These are phyloP conservation scores for Scheffersomyces segobiensis DNA, from an alignment of 1,139 yeast species.

Conservation along the genomic window DNA sequence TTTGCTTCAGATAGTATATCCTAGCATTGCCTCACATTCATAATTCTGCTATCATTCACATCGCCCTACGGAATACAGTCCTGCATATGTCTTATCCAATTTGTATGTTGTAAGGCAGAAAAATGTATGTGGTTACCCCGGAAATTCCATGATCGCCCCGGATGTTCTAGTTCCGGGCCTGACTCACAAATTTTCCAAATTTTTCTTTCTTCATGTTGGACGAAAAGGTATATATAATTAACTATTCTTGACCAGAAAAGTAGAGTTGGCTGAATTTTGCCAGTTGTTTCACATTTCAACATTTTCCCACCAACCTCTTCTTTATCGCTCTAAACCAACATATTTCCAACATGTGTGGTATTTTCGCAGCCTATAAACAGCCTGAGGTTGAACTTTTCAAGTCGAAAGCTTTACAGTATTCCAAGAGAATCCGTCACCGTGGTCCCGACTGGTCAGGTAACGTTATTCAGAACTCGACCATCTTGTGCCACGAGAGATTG, in stretches of 20 bases:
- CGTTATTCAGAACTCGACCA: constrained; percentile 72
- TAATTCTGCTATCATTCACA: not conserved
- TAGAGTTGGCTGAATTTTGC: not conserved
- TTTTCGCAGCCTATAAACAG: constrained; percentile 87
- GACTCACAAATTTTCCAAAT: constrained; percentile 13
- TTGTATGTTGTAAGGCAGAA: not conserved
- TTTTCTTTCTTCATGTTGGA: not conserved
- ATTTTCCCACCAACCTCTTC: not conserved
- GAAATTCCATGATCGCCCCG: not conserved
- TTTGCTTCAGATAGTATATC: not conserved
- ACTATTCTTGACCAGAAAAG: not conserved
- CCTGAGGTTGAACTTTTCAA: constrained; percentile 80
- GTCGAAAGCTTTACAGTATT: constrained; percentile 81
- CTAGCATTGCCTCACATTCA: not conserved
- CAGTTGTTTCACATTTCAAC: not conserved
- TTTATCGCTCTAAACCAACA: not conserved
- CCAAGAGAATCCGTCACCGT: constrained; percentile 94
- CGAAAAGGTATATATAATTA: not conserved
- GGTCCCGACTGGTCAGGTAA: constrained; percentile 99
- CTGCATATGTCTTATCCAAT: not conserved
- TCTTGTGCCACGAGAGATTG: constrained; percentile 89
- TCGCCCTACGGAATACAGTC: not conserved
- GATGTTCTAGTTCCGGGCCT: not conserved
- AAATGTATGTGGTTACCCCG: not conserved
- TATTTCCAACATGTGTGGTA: constrained; percentile 79